Percentiles rank a stretch among this genome's conserved stretches.
Conservation (phyloP, 805 yeast species). For the Wickerhamiella occidentalis region DNA sequence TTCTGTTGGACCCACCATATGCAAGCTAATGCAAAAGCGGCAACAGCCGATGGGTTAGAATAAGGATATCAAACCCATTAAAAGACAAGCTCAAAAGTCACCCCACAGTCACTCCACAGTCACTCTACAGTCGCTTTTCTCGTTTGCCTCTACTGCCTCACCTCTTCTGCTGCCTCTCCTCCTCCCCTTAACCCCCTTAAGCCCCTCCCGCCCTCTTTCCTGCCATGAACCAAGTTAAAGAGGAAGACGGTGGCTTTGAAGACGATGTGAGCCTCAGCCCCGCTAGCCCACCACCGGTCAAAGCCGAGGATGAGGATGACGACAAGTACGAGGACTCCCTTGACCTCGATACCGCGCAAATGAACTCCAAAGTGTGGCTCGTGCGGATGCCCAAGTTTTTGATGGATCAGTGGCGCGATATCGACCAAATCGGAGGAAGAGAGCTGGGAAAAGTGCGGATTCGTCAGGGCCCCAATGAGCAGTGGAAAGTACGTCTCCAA, state of each 20-base stretch:
- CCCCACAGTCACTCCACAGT: too few relatives aligned
- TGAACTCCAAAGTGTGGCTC: constrained; percentile 74
- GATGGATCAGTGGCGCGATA: constrained; percentile 67
- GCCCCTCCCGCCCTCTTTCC: neutral
- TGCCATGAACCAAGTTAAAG: neutral
- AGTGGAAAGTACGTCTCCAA: constrained; percentile 28
- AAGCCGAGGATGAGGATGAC: constrained; percentile 29
- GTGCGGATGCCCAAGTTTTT: constrained; percentile 82
- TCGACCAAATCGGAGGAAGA: constrained; percentile 52
- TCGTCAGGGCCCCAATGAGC: constrained; percentile 25
- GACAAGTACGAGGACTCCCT: constrained; percentile 50
- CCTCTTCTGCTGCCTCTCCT: neutral
- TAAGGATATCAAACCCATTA: too few relatives aligned
- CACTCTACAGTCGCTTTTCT: too few relatives aligned
- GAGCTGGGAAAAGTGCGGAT: constrained; percentile 69
- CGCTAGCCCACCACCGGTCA: constrained; percentile 22
- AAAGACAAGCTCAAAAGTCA: too few relatives aligned
- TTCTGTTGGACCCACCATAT: too few relatives aligned
- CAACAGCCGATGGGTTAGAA: too few relatives aligned
- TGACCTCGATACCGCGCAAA: constrained; percentile 56
- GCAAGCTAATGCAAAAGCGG: too few relatives aligned
- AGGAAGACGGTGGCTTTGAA: constrained; percentile 22
- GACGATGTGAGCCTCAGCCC: constrained; percentile 31
- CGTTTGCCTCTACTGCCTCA: too few relatives aligned
- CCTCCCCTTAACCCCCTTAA: neutral